phyloP scores from a whole-genome alignment of 148 eudicot genomes.

The Arctostaphylos glauca region DNA sequence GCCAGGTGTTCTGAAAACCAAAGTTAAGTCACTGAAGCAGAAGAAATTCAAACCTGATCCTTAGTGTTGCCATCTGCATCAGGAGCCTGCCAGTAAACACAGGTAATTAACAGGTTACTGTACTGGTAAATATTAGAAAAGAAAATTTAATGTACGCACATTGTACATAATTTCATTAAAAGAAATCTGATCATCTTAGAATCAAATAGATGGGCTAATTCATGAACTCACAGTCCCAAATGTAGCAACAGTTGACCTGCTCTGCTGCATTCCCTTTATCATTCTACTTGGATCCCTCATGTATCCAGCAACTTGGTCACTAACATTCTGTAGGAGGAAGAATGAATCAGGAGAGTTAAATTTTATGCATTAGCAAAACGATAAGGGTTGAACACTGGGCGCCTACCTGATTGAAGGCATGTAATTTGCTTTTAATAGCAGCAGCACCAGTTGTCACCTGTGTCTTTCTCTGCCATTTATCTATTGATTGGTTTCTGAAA shows the following conservation, averaged over 20 bases:
- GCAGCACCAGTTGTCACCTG: slow-evolving; percentile 95
- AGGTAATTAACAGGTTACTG: not conserved
- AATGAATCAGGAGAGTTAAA: slow-evolving; percentile 4
- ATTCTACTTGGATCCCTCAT: slow-evolving; percentile 97
- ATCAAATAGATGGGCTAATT: not conserved
- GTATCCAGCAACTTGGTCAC: slow-evolving; percentile 82
- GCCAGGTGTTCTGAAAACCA: not conserved
- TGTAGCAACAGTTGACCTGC: slow-evolving; percentile 56
- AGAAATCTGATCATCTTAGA: not conserved
- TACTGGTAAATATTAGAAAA: not conserved
- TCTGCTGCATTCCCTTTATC: slow-evolving; percentile 88
- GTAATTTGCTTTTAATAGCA: slow-evolving; percentile 67
- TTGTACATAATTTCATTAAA: not conserved
- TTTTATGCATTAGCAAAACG: not conserved
- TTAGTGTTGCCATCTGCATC: slow-evolving; percentile 28
- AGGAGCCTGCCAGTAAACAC: slow-evolving; percentile 42
- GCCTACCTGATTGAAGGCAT: slow-evolving; percentile 89
- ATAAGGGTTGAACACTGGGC: slow-evolving; percentile 4
- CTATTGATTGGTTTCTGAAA: slow-evolving; percentile 75
- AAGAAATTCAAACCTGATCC: slow-evolving; percentile 49
- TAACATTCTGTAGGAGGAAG: slow-evolving; percentile 55
- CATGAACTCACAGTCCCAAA: slow-evolving; percentile 72
- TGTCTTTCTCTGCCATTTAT: slow-evolving; percentile 97
- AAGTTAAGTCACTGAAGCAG: not conserved
- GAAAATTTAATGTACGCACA: not conserved